Evolutionary conservation across 164 flowering plant genomes (phyloP), one percentile per base, ranked within the genome.

Genomic region (Akebia trifoliata): DNA sequence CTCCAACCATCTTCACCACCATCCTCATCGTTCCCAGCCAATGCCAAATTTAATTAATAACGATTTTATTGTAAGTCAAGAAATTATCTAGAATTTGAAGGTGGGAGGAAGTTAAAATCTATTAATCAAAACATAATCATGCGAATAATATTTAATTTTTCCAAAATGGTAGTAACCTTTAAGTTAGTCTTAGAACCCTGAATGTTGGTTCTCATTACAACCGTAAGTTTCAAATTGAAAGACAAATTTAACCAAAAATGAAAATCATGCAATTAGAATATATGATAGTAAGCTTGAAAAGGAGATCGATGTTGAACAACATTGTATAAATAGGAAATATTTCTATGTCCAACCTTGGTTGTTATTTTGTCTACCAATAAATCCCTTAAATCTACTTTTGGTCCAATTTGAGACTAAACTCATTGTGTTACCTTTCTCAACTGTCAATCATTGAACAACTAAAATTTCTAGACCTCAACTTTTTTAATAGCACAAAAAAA

Each of bases 91-190:
- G n/a, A 31, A n/a, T 59, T 43, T 7, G 36, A 37, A 54, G 36
- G 25, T 45, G 35, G 37, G 36, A 48, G 37, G 50, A 51, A 52
- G 55, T 26, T 48, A 56, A 51, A 18, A 42, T 11, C 17, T 42
- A 42, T n/a, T 25, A 30, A 47, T 25, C 0, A 20, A 24, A 57
- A 6, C 61, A 60, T 38, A 54, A 83, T 95, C 96, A 85, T 95
- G 68, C 98, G 93, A 65, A 92, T 92, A 6, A 85, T 75, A 71
- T 84, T 86, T 66, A 96, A 96, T 71, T 85, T 92, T 83, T 92
- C 93, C 78, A 92, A 76, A 64, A 92, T 92, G 59, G 98, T 96
- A 60, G 83, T 91, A 66, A 92, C 86, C 56, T 64, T 92, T 65
- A 92, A 72, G 74, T 92, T 92, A 24, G 96, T 89, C 56, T 54